A percentile compares a stretch with the other conserved stretches of the same genome.
Conservation (phyloP, 179 eudicot genomes). For the Silene noctiflora region DNA sequence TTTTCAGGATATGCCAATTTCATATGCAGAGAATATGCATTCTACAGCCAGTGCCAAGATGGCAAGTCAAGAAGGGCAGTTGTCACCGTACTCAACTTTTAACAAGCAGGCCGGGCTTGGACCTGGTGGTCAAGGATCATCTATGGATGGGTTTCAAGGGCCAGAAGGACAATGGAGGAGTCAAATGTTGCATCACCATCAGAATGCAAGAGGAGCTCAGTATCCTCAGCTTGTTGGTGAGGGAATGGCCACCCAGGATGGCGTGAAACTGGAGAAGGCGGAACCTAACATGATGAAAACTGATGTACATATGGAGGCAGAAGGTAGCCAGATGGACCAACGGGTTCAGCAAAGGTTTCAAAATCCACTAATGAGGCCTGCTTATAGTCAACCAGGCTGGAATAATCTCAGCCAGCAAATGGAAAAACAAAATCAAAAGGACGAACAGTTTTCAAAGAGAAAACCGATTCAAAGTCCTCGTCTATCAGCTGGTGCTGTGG, state of each 20-base stretch:
- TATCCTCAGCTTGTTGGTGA: slow-evolving; percentile 65
- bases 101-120: slow-evolving; percentile 60
- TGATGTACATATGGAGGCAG: slow-evolving; percentile 53
- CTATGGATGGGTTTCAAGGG: slow-evolving; percentile 51
- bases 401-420: slow-evolving; percentile 50
- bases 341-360: slow-evolving; percentile 56
- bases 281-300: slow-evolving; percentile 41
- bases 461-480: slow-evolving; percentile 83
- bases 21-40: slow-evolving; percentile 49
- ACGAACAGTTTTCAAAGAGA: slow-evolving; percentile 62
- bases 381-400: slow-evolving; percentile 60
- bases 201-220: slow-evolving; percentile 52
- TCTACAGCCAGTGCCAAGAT: slow-evolving; percentile 47
- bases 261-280: slow-evolving; percentile 49
- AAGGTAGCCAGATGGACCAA: slow-evolving; percentile 48
- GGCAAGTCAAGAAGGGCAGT: slow-evolving; percentile 70
- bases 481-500: slow-evolving; percentile 60
- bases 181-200: slow-evolving; percentile 46
- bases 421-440: slow-evolving; percentile 58
- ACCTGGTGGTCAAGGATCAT: slow-evolving; percentile 40
- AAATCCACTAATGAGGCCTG: slow-evolving; percentile 52
- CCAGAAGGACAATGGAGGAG: slow-evolving; percentile 75
- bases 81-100: slow-evolving; percentile 43
- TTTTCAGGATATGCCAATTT: slow-evolving; percentile 53
- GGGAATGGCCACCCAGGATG: slow-evolving; percentile 58